Evolutionary conservation across 768 basidiomycete species (phyloP), one percentile per base, ranked within the genome.

Genomic region (Lactarius vividus): DNA sequence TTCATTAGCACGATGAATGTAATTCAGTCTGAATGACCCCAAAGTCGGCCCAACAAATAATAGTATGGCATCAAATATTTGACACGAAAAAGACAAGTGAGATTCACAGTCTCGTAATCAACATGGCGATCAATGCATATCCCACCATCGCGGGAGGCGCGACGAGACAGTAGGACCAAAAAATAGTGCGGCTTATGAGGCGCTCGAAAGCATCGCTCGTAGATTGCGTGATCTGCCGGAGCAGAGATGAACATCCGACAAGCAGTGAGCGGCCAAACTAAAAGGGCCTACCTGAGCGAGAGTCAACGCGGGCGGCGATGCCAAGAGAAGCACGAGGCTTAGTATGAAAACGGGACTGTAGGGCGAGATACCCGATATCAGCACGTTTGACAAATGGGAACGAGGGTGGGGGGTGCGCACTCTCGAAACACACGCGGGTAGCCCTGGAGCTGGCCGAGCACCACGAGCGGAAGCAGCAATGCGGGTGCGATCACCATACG

Each of bases 151-250:
- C 81, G 3, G 91, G 91, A 2, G 94, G 94, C 0, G 95, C 95
- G 62, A 94, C 79, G 42, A 93, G 77, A 70, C 92, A 94, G 73
- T 96, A 98, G 1, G 88, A 83, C 93, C 94, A 94, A 74, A 94
- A 94, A 65, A 97, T 91, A 0, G 96, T 97, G 60, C 91, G 84
- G 66, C 87, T 89, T 75, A 97, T 91, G 39, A 97, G 81, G 1
- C 95, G 82, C 77, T 98, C 96, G 72, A 98, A 97, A 0, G 91
- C 88, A 71, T 93, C 91, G 4, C 92, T 91, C 0, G 80, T 89
- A 72, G 90, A 88, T 74, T 92, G 88, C 0, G 93, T 91, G 71
- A 94, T 92, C 80, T 91, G 79, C 3, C 13, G 11, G 23, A 18
- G 35, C 23, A 55, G 13, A 26, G 20, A 44, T 3, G 8, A 42